These are phyloP conservation scores for Cornus suecica DNA, from an alignment of 148 eudicot species.

Conservation along the genomic window DNA sequence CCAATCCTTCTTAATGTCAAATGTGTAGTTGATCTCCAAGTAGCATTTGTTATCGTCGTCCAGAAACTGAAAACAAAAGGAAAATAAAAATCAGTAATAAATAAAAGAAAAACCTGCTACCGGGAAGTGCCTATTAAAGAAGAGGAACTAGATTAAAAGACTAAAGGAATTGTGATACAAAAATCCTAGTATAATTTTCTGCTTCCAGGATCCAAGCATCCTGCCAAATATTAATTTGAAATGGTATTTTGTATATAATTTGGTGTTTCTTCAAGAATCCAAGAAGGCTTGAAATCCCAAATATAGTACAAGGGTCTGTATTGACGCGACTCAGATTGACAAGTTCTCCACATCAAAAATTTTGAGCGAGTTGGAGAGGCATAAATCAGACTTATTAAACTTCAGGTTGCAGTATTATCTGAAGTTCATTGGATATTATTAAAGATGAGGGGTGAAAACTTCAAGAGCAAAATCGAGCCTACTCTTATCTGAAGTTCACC, in stretches of 20 bases:
- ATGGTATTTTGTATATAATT: neutral
- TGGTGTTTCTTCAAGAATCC: neutral
- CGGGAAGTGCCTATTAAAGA: no score
- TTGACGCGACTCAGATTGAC: no score
- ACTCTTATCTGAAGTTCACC: neutral
- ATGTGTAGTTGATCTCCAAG: conserved; percentile 39
- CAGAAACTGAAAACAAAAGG: conserved; percentile 29
- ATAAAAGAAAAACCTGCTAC: no score
- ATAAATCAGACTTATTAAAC: neutral
- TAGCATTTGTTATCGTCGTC: conserved; percentile 42
- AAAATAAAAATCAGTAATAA: neutral
- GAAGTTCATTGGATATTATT: neutral
- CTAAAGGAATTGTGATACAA: no score
- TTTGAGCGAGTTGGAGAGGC: neutral
- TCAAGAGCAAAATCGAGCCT: neutral
- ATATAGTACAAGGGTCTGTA: conserved; percentile 2
- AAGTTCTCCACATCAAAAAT: no score
- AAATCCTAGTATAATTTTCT: no score
- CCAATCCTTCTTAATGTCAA: conserved; percentile 40
- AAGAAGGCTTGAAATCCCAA: neutral
- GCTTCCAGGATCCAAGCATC: no score
- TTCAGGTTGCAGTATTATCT: neutral
- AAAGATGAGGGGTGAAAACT: neutral
- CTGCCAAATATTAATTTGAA: no score
- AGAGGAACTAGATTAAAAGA: no score